Conservation (phyloP, 495 filamentous ascomycete species). For the Lichina pygmaea region DNA sequence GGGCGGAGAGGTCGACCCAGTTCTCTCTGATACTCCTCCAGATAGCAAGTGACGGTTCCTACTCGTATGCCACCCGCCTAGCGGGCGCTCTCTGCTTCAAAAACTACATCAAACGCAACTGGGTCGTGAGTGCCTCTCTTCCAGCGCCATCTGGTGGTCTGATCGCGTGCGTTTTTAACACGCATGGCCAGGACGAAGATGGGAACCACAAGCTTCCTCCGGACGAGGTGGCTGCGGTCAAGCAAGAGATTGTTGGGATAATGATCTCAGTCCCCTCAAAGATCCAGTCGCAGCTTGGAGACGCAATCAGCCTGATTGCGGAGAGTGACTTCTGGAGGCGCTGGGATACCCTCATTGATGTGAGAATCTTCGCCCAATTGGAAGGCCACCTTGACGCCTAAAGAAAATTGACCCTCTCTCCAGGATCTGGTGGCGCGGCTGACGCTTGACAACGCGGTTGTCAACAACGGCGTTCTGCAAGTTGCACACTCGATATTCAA, state of each 20-base stretch:
- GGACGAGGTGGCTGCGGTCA: constrained; percentile 67
- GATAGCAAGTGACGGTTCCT: constrained; percentile 48
- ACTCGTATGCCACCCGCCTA: constrained; percentile 50
- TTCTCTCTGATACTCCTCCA: constrained; percentile 76
- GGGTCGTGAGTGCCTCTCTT: constrained; percentile 27
- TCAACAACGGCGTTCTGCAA: constrained; percentile 82
- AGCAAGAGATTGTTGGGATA: constrained; percentile 74
- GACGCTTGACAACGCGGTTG: constrained; percentile 41
- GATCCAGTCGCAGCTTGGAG: constrained; percentile 82
- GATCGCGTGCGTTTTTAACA: too few relatives aligned
- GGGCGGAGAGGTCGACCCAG: constrained; percentile 48
- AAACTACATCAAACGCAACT: constrained; percentile 84
- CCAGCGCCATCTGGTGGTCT: not conserved
- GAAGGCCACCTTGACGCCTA: not conserved
- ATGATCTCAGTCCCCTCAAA: constrained; percentile 77
- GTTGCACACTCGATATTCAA: constrained; percentile 97
- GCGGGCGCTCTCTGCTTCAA: constrained; percentile 92
- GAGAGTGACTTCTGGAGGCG: constrained; percentile 91
- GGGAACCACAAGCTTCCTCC: constrained; percentile 63
- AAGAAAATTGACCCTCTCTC: not conserved
- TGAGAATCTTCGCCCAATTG: constrained; percentile 10
- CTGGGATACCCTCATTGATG: constrained; percentile 80
- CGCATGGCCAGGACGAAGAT: constrained; percentile 44
- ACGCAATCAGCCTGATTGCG: constrained; percentile 87
- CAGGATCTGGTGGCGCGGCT: constrained; percentile 76